A percentile compares a stretch with the other conserved stretches of the same genome.
Conservation (phyloP, 31 red algal genomes). For the Porphyra umbilicalis region DNA sequence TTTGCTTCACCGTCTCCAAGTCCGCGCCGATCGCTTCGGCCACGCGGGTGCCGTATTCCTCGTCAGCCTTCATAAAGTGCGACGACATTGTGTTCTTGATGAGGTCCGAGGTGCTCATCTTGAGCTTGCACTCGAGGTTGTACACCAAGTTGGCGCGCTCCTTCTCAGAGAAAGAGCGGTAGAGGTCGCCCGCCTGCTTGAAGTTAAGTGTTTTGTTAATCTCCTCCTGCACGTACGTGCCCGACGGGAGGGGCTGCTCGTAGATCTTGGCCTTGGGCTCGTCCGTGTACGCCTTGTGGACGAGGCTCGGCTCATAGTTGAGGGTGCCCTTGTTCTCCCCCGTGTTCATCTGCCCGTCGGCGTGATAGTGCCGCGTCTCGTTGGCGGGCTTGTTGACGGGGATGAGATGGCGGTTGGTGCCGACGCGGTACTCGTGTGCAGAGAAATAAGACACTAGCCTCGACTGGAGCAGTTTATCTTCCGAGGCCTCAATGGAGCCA, state of each 20-base stretch:
- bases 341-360: conserved; percentile 61
- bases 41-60: conserved; percentile 4
- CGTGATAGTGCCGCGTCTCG: conserved; percentile 53
- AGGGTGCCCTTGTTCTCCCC: conserved; percentile 60
- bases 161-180: conserved; percentile 37
- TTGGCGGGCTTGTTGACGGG: conserved; percentile 64
- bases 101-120: not conserved
- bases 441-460: conserved; percentile 76
- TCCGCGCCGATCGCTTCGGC: not conserved
- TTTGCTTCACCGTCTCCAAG: too few relatives aligned
- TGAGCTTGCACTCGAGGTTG: conserved; percentile 34
- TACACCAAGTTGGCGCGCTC: conserved; percentile 11
- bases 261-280: conserved; percentile 12
- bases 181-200: conserved; percentile 60
- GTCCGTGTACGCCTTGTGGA: conserved; percentile 23
- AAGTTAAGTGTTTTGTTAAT: conserved; percentile 67
- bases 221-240: conserved; percentile 21
- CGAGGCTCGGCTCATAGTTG: conserved; percentile 63
- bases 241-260: conserved; percentile 8
- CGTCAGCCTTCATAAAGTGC: conserved; percentile 47
- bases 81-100: conserved; percentile 36
- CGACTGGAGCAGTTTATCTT: conserved; percentile 76
- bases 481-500: conserved; percentile 61
- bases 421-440: conserved; percentile 71
- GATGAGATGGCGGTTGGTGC: conserved; percentile 67